Evolutionary conservation across 202 grass and related monocot genomes (phyloP).

Genomic region (Setaria viridis): DNA sequence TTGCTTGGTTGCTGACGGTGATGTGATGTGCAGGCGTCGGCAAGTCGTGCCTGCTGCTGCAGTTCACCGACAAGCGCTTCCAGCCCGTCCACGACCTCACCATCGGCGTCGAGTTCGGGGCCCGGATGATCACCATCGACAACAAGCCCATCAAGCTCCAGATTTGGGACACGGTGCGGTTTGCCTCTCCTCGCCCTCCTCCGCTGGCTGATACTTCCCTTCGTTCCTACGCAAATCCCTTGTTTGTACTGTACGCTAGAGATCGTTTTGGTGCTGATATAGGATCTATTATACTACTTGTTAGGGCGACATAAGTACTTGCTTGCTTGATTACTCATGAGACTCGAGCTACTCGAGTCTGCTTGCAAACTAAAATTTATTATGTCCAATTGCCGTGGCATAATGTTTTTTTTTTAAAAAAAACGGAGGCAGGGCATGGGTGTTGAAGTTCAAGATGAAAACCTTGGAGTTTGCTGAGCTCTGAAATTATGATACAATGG

Average conservation of each 20-base stretch:
- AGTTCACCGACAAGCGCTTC: conserved; percentile 94
- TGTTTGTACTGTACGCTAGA: background rate
- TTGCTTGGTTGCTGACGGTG: background rate
- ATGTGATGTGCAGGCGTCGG: conserved; percentile 60
- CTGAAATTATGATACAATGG: background rate
- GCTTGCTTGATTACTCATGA: background rate
- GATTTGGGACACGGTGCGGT: conserved; percentile 88
- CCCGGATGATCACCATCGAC: conserved; percentile 87
- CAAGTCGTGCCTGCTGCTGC: conserved; percentile 92
- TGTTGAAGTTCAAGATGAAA: no score
- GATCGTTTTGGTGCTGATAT: background rate
- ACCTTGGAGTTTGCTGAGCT: background rate
- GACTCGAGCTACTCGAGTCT: background rate
- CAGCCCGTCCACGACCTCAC: conserved; percentile 96
- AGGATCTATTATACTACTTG: background rate
- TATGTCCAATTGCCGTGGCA: background rate
- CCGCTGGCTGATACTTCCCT: background rate
- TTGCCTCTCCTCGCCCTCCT: background rate
- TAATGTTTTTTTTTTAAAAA: background rate
- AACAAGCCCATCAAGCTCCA: conserved; percentile 94
- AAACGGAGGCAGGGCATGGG: no score
- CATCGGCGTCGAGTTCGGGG: conserved; percentile 95
- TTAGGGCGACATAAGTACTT: background rate
- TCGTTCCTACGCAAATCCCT: background rate
- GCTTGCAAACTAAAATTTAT: background rate